Conservation (phyloP, 2,329 filamentous ascomycete species). For the Venturia asperata region DNA sequence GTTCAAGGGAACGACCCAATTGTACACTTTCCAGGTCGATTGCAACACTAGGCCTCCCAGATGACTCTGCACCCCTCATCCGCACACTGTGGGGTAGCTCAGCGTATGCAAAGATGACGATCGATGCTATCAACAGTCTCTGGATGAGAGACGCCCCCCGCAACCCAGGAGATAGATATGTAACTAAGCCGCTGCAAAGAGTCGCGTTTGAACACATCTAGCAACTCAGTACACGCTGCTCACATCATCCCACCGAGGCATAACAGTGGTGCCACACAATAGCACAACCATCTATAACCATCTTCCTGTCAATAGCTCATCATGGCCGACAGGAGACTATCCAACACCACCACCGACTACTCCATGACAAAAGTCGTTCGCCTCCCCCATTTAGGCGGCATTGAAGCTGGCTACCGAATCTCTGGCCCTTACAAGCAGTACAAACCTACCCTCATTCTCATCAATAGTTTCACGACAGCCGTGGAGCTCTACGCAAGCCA, state of each 20-base stretch:
- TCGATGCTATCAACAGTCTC: neutral
- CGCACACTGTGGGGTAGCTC: neutral
- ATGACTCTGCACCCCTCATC: neutral
- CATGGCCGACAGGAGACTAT: constrained; percentile 22
- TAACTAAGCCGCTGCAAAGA: neutral
- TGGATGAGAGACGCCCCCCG: neutral
- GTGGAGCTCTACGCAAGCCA: constrained; percentile 39
- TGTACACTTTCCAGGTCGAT: neutral
- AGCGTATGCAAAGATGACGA: constrained; percentile 1
- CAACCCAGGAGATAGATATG: neutral
- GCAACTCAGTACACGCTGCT: neutral
- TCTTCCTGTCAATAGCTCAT: neutral
- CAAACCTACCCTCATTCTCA: constrained; percentile 46
- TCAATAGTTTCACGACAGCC: constrained; percentile 47
- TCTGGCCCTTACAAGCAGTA: constrained; percentile 26
- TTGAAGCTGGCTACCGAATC: constrained; percentile 43
- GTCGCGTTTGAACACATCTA: neutral
- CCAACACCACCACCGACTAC: constrained; percentile 19
- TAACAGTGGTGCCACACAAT: neutral
- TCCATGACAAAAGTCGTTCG: constrained; percentile 29
- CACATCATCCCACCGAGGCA: neutral
- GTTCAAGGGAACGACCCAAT: neutral
- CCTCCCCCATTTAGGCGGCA: constrained; percentile 46
- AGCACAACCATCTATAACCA: neutral
- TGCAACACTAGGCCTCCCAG: neutral